These are phyloP conservation scores for Xerocomus potaroensis DNA, from an alignment of 768 basidiomycete species.

Conservation along the genomic window DNA sequence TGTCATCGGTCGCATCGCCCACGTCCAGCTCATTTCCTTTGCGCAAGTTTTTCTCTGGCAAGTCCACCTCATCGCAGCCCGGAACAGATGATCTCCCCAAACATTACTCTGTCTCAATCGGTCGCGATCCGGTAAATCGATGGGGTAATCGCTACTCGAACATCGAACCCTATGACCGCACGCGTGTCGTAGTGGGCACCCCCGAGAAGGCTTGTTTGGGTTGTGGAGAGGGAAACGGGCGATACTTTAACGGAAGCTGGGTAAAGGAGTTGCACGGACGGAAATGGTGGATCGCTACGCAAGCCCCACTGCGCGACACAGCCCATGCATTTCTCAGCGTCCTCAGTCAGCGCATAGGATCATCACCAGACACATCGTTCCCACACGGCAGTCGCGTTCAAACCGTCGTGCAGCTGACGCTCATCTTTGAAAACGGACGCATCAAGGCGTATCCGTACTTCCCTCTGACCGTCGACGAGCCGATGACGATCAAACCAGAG, in stretches of 20 bases:
- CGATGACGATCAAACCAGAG: constrained; percentile 44
- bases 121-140: constrained; percentile 40
- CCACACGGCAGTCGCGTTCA: constrained; percentile 46
- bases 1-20: constrained; percentile 9
- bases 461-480: constrained; percentile 53
- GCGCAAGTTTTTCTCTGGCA: constrained; percentile 5
- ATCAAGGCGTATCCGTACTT: constrained; percentile 80
- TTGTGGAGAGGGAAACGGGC: constrained; percentile 30
- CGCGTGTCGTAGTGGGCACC: constrained; percentile 54
- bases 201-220: constrained; percentile 13
- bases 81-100: constrained; percentile 23
- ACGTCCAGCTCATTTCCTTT: constrained; percentile 2
- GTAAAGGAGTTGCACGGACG: constrained; percentile 68
- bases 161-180: constrained; percentile 79
- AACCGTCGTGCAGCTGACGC: constrained; percentile 82
- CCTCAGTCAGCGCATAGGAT: constrained; percentile 46
- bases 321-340: constrained; percentile 74
- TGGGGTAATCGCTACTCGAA: constrained; percentile 66
- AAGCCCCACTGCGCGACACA: constrained; percentile 71
- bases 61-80: constrained; percentile 6
- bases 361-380: constrained; percentile 28
- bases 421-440: constrained; percentile 60
- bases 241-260: constrained; percentile 85
- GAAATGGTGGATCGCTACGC: constrained; percentile 83
- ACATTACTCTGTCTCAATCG: constrained; percentile 58